These are phyloP conservation scores for Metroxylon sagu DNA, from an alignment of 176 grass and related monocot species.

Conservation along the genomic window DNA sequence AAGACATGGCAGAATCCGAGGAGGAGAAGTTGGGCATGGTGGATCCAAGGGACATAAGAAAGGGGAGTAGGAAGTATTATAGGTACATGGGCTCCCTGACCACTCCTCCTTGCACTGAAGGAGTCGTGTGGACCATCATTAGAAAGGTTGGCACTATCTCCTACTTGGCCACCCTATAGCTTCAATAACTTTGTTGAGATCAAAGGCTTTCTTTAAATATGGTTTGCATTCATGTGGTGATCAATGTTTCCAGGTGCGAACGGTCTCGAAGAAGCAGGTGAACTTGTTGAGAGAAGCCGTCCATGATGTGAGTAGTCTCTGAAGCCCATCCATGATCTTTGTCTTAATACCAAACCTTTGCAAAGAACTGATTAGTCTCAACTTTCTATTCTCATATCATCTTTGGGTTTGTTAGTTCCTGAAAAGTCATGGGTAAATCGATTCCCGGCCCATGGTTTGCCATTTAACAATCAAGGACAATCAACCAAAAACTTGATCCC, in stretches of 20 bases:
- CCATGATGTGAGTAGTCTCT: slow-evolving; percentile 38
- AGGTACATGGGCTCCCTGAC: slow-evolving; percentile 81
- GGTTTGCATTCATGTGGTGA: neutral
- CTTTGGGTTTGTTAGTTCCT: too few relatives aligned
- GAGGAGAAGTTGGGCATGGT: slow-evolving; percentile 33
- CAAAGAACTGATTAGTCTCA: neutral
- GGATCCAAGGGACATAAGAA: slow-evolving; percentile 22
- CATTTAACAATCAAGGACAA: too few relatives aligned
- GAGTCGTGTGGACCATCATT: slow-evolving; percentile 63
- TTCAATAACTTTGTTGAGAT: neutral
- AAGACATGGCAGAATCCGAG: slow-evolving; percentile 2
- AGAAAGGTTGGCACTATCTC: slow-evolving; percentile 28
- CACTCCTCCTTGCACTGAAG: slow-evolving; percentile 56
- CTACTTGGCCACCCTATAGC: neutral
- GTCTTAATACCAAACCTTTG: neutral
- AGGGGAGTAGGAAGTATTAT: slow-evolving; percentile 43
- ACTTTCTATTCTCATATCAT: neutral
- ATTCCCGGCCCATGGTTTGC: too few relatives aligned
- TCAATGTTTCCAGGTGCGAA: slow-evolving; percentile 31
- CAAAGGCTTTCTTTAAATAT: too few relatives aligned
- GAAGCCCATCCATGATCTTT: neutral
- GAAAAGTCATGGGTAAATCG: too few relatives aligned
- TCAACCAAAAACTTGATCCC: too few relatives aligned
- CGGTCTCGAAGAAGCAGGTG: slow-evolving; percentile 46
- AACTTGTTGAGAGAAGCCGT: slow-evolving; percentile 54